Base-by-base conservation (phyloP, 2,329 filamentous ascomycete genomes). In the Hymenotorrendiella dingleyae region DNA sequence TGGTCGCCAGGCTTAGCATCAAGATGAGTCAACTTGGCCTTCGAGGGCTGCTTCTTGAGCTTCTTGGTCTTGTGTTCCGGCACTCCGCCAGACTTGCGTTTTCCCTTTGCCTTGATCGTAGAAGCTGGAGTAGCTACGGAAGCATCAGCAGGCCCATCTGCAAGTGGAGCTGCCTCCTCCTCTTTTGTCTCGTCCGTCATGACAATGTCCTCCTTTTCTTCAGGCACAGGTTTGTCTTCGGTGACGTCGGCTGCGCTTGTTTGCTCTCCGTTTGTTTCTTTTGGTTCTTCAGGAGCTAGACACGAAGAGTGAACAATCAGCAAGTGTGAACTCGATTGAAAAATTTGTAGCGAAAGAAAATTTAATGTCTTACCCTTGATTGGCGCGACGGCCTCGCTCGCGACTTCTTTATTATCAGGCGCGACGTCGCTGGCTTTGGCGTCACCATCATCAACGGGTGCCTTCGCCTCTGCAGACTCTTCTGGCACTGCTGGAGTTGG, bases 1-100 rank as follows among this genome's bases (percentile, higher is more conserved):
- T 90, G 85, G 58, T 97, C 84, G 54, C 94, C 93, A 4, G 93
- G 86, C 69, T 94, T 75, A 51, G 87, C 90, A 61, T 95, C 79
- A 40, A 87, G 73, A 55, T 88, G 78, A 33, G 75, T 75, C 50
- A 85, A 72, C 60, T 82, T 82, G 49, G 76, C 73, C 67, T 82
- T 82, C 36, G 86, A 90, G 62, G 81, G 85, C 73, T 93, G 95
- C 70, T 84, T 87, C 70, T 80, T 93, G 49, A 89, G 72, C 48
- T 90, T 90, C 72, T 89, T 90, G 56, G 67, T 71, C 67, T 86
- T 89, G 64, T 80, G 71, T 52, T 84, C 79, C 8, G 83, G 73
- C 32, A 74, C 76, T 43, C 73, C 73, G 30, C 72, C 72, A 19
- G 87, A 94, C 74, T 93, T 93, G 69, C 87, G 85, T 61, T 87